Percentiles rank a stretch among this genome's conserved stretches.
These are phyloP conservation scores for Teratosphaeria nubilosa DNA, from an alignment of 2,329 filamentous ascomycete genomes.

Conservation along the genomic window DNA sequence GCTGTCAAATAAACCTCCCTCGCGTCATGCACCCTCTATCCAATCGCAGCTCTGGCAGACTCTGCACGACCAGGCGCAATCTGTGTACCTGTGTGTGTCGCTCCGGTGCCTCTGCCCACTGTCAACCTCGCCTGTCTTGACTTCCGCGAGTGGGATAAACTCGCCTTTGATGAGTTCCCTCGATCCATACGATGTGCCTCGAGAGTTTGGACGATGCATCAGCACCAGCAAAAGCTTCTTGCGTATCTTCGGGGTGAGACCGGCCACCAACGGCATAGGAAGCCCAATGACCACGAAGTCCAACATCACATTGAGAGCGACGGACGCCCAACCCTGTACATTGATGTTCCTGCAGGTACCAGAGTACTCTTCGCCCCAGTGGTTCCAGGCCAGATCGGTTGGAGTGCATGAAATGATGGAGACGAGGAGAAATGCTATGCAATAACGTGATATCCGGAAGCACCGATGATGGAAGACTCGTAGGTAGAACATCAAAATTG, in stretches of 20 bases:
- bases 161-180: neutral
- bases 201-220: constrained; percentile 1
- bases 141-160: neutral
- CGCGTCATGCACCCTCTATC: neutral
- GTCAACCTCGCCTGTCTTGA: neutral
- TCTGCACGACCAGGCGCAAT: neutral
- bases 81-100: neutral
- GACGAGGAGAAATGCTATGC: constrained; percentile 6
- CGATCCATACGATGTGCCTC: neutral
- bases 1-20: neutral
- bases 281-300: constrained; percentile 13
- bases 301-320: constrained; percentile 9
- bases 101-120: neutral
- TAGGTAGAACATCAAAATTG: constrained; percentile 25
- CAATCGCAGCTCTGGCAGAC: neutral
- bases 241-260: constrained; percentile 7
- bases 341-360: constrained; percentile 8
- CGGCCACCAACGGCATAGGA: constrained; percentile 8
- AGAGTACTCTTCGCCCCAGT: constrained; percentile 5
- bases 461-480: constrained; percentile 24
- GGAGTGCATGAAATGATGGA: constrained; percentile 8
- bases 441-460: constrained; percentile 20
- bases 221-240: constrained; percentile 5
- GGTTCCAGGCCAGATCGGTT: constrained; percentile 5
- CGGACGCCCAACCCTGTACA: constrained; percentile 7